These are phyloP conservation scores for Nemania sp. DNA, from an alignment of 2,329 filamentous ascomycete genomes.

Conservation along the genomic window DNA sequence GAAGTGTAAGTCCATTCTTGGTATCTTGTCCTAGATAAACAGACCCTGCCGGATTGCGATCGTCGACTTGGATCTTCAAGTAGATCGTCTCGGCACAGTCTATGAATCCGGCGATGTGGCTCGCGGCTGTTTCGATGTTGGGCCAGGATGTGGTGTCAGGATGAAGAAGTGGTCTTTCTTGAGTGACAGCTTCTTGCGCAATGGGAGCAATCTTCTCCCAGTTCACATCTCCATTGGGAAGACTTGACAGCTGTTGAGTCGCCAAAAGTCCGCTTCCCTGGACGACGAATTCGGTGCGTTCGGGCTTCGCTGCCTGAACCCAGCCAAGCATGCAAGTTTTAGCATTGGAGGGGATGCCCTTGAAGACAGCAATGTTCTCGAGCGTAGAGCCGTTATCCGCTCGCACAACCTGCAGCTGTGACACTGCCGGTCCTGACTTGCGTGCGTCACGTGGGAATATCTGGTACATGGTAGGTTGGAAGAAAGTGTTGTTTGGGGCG, in stretches of 20 bases:
- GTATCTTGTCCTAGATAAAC: conserved; percentile 39
- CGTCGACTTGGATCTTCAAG: conserved; percentile 32
- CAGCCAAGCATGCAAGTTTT: conserved; percentile 38
- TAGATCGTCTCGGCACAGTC: conserved; percentile 37
- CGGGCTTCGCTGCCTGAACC: conserved; percentile 42
- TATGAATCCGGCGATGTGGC: conserved; percentile 32
- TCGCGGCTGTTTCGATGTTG: neutral
- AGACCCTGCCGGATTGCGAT: conserved; percentile 29
- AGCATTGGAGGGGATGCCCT: conserved; percentile 36
- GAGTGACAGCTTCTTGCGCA: conserved; percentile 18
- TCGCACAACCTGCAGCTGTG: conserved; percentile 19
- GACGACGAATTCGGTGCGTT: conserved; percentile 44
- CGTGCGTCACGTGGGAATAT: conserved; percentile 24
- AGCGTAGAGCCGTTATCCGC: conserved; percentile 26
- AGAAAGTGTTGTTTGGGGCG: conserved; percentile 11
- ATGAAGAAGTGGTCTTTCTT: conserved; percentile 18
- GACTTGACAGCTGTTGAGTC: conserved; percentile 29
- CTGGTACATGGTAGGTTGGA: conserved; percentile 33
- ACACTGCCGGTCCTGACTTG: conserved; percentile 14
- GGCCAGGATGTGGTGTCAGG: conserved; percentile 41
- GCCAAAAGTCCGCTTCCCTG: conserved; percentile 33
- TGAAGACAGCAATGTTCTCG: conserved; percentile 42
- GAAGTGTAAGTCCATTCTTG: conserved; percentile 34
- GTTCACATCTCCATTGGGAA: conserved; percentile 24
- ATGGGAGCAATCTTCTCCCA: conserved; percentile 33